A percentile compares a stretch with the other conserved stretches of the same genome.
These are phyloP conservation scores for Podospora pseudopauciseta DNA, from an alignment of 495 filamentous ascomycete genomes.

Conservation along the genomic window DNA sequence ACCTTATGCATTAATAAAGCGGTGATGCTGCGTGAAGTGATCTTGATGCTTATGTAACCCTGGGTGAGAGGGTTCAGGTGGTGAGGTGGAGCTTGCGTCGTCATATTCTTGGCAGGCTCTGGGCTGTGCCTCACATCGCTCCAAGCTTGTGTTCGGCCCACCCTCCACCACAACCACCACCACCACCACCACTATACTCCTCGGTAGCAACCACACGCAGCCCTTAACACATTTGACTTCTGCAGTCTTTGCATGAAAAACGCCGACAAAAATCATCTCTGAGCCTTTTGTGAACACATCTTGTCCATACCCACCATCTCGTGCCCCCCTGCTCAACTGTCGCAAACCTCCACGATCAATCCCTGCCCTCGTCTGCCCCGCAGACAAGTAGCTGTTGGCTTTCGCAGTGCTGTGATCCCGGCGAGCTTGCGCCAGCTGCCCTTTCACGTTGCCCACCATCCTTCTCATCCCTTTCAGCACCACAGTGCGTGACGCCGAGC, in stretches of 20 bases:
- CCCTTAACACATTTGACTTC: neutral
- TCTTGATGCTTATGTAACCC: slow-evolving; percentile 4
- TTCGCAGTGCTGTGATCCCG: neutral
- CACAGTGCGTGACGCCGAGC: slow-evolving; percentile 13
- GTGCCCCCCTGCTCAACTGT: neutral
- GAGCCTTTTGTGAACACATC: neutral
- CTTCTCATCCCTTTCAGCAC: neutral
- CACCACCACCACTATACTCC: neutral
- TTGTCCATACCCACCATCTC: neutral
- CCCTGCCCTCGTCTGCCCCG: neutral
- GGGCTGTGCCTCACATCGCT: neutral
- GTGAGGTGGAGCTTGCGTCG: slow-evolving; percentile 1
- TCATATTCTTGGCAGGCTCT: slow-evolving; percentile 10
- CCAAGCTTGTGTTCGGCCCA: slow-evolving; percentile 6
- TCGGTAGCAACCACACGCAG: neutral
- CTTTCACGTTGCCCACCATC: neutral
- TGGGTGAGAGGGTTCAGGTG: neutral
- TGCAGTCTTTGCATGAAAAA: neutral
- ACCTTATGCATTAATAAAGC: neutral
- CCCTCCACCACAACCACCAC: neutral
- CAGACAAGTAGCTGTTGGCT: neutral
- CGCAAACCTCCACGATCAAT: neutral
- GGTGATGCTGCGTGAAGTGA: neutral
- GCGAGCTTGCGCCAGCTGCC: neutral
- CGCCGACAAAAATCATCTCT: neutral